Percentiles rank a stretch among this genome's conserved stretches.
These are phyloP conservation scores for Psilocybe azurescens DNA, from an alignment of 768 basidiomycete species.

Conservation along the genomic window DNA sequence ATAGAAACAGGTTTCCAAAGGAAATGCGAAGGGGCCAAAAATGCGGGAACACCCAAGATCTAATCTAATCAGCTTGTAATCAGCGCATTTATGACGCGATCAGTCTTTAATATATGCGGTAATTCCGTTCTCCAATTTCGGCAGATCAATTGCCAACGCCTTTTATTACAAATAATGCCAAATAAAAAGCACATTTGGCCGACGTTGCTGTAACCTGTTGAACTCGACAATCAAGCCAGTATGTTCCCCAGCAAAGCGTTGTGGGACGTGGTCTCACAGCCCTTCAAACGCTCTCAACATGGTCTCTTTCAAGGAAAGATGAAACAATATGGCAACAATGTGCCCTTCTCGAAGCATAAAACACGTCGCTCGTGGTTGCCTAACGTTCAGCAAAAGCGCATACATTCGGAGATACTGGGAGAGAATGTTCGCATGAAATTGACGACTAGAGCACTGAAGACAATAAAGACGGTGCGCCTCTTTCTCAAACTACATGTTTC, in stretches of 20 bases:
- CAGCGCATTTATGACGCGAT: too few species aligned
- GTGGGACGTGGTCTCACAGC: slow-evolving; percentile 54
- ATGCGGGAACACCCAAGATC: too few species aligned
- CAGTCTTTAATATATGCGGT: too few species aligned
- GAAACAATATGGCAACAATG: slow-evolving; percentile 86
- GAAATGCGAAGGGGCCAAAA: too few species aligned
- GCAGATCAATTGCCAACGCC: not conserved
- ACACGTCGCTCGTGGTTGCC: slow-evolving; percentile 89
- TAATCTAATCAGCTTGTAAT: too few species aligned
- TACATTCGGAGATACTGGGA: slow-evolving; percentile 70
- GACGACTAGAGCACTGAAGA: slow-evolving; percentile 77
- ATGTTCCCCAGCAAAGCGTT: slow-evolving; percentile 36
- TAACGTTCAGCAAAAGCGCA: slow-evolving; percentile 79
- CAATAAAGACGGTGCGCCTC: slow-evolving; percentile 77
- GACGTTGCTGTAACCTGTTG: not conserved
- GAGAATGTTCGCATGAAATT: slow-evolving; percentile 67
- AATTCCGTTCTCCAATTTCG: too few species aligned
- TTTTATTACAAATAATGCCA: slow-evolving; percentile 10
- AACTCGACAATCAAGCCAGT: slow-evolving; percentile 4
- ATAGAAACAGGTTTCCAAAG: too few species aligned
- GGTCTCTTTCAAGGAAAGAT: slow-evolving; percentile 86
- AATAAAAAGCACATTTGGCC: not conserved
- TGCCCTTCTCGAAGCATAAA: slow-evolving; percentile 88
- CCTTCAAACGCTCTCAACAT: slow-evolving; percentile 81
- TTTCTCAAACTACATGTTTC: not conserved